phyloP scores from a whole-genome alignment of 805 yeast genomes.

The Torulaspora gathmanii region DNA sequence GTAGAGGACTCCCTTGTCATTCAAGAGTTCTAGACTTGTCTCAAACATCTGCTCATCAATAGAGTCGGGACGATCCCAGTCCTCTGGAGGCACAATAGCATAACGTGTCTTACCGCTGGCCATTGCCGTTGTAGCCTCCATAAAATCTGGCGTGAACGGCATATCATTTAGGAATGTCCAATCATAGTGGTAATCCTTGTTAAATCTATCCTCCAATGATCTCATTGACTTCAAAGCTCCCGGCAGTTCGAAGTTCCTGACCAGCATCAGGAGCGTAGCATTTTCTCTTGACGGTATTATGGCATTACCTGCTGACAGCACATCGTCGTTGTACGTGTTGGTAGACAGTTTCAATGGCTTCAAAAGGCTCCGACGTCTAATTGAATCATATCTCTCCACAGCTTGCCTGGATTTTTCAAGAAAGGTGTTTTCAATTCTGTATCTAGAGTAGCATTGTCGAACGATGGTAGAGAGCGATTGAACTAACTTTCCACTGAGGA shows the following conservation, averaged over 20 bases:
- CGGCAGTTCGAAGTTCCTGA: conserved; percentile 70
- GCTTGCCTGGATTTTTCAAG: conserved; percentile 17
- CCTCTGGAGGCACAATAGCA: conserved; percentile 58
- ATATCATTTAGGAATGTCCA: conserved; percentile 79
- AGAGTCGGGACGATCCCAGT: conserved; percentile 74
- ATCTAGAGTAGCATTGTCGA: conserved; percentile 2
- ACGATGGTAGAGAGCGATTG: conserved; percentile 5
- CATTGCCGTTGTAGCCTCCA: conserved; percentile 53
- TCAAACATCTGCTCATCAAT: conserved; percentile 57
- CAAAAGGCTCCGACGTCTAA: conserved; percentile 11
- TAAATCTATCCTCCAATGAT: conserved; percentile 71
- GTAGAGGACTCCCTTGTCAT: conserved; percentile 50
- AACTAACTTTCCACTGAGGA: conserved; percentile 1
- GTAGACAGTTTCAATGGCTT: conserved; percentile 26
- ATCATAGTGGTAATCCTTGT: conserved; percentile 59
- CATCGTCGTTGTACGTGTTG: conserved; percentile 24
- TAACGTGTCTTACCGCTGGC: conserved; percentile 62
- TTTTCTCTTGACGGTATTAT: conserved; percentile 37
- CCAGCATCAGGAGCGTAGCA: conserved; percentile 85
- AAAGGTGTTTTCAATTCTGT: conserved; percentile 7
- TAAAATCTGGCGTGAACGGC: conserved; percentile 60
- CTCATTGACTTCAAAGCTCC: conserved; percentile 76
- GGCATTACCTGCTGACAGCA: conserved; percentile 3
- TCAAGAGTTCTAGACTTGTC: conserved; percentile 43
- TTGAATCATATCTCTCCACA: conserved; percentile 16